Percentiles rank a stretch among this genome's conserved stretches.
These are phyloP conservation scores for Escallonia rubra DNA, from an alignment of 129 eudicot species.

Conservation along the genomic window DNA sequence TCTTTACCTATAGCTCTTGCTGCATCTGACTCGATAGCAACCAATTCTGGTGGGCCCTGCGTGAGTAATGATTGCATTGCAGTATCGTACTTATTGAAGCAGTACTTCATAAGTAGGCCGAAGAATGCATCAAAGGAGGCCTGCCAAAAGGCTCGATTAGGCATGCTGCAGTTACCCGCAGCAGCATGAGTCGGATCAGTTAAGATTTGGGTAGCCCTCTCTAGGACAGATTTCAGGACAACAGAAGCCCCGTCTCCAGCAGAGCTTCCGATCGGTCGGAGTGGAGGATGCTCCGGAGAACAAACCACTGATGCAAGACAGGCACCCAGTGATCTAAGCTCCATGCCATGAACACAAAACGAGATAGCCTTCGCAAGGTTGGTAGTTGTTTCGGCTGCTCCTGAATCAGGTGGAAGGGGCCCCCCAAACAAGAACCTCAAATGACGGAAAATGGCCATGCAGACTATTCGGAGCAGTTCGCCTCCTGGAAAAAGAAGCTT, in stretches of 20 bases:
- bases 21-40: constrained; percentile 47
- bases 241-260: constrained; percentile 92
- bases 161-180: constrained; percentile 46
- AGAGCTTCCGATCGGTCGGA: constrained; percentile 80
- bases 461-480: constrained; percentile 71
- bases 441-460: constrained; percentile 95
- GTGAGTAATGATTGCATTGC: constrained; percentile 52
- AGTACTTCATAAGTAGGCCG: constrained; percentile 62
- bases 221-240: constrained; percentile 59
- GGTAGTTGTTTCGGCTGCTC: constrained; percentile 28
- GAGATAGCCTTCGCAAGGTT: constrained; percentile 50
- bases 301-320: constrained; percentile 98
- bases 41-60: constrained; percentile 56
- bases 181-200: constrained; percentile 42
- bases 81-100: constrained; percentile 74
- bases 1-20: constrained; percentile 71
- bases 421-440: constrained; percentile 90
- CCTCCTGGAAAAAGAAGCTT: constrained; percentile 54
- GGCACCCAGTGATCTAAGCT: constrained; percentile 68
- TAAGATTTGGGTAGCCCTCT: constrained; percentile 75
- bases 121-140: constrained; percentile 95
- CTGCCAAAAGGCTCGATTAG: constrained; percentile 81
- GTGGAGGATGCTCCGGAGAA: constrained; percentile 81
- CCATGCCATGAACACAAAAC: constrained; percentile 51
- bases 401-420: constrained; percentile 39